These are phyloP conservation scores for Suillus cothurnatus DNA, from an alignment of 768 basidiomycete species.

Conservation along the genomic window DNA sequence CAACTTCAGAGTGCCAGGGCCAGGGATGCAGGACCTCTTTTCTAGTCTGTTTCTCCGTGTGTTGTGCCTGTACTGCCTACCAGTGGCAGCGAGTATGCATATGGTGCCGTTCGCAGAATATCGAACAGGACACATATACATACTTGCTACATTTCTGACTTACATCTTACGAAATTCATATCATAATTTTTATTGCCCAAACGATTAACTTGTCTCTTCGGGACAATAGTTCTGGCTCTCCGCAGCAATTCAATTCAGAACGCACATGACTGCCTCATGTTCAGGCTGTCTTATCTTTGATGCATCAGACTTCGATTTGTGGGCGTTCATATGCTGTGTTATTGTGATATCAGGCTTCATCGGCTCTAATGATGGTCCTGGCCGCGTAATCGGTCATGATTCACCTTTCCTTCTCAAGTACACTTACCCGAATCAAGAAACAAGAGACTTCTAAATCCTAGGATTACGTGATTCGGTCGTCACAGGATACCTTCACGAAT, in stretches of 20 bases:
- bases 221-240: background rate
- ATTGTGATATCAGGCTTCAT: background rate
- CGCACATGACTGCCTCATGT: background rate
- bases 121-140: background rate
- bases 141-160: background rate
- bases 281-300: background rate
- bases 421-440: background rate
- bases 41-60: background rate
- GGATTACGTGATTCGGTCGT: background rate
- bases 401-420: background rate
- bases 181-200: background rate
- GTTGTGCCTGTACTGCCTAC: background rate
- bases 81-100: background rate
- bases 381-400: background rate
- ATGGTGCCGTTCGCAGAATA: background rate
- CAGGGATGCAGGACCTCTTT: background rate
- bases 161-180: background rate
- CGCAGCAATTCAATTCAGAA: background rate
- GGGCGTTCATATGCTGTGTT: background rate
- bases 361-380: background rate
- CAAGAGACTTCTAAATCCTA: conserved; percentile 3
- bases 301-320: background rate
- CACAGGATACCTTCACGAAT: background rate
- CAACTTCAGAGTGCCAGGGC: background rate
- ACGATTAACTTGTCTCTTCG: background rate